Percentiles rank a stretch among this genome's conserved stretches.
Conservation (phyloP, 2,329 filamentous ascomycete genomes). For the Aspergillus sp. region DNA sequence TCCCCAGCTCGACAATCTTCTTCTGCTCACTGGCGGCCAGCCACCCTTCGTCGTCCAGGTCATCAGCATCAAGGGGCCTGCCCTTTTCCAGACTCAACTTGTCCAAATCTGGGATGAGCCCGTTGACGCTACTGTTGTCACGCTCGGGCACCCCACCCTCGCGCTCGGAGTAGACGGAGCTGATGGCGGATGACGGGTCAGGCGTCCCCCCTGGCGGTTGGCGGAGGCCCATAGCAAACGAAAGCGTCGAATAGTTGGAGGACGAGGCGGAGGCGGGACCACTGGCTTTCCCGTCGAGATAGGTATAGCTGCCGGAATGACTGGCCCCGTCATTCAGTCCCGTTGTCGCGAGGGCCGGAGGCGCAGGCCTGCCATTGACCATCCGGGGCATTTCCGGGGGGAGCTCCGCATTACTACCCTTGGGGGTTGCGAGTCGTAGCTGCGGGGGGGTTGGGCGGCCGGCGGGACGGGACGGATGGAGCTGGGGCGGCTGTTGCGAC, state of each 20-base stretch:
- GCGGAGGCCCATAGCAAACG: slow-evolving; percentile 65
- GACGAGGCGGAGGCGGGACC: slow-evolving; percentile 77
- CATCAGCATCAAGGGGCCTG: slow-evolving; percentile 78
- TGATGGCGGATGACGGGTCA: slow-evolving; percentile 82
- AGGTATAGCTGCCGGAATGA: slow-evolving; percentile 77
- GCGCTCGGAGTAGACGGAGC: slow-evolving; percentile 72
- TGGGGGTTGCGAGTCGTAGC: slow-evolving; percentile 77
- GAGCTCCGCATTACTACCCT: slow-evolving; percentile 62
- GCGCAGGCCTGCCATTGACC: slow-evolving; percentile 45
- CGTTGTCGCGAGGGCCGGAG: slow-evolving; percentile 56
- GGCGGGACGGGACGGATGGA: slow-evolving; percentile 24
- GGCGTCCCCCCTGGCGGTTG: slow-evolving; percentile 58
- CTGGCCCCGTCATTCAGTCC: slow-evolving; percentile 72
- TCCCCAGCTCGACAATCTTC: slow-evolving; percentile 79
- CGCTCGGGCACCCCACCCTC: slow-evolving; percentile 72
- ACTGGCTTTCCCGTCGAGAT: slow-evolving; percentile 64
- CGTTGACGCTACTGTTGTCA: slow-evolving; percentile 73
- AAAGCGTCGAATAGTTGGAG: slow-evolving; percentile 76
- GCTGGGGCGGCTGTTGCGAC: slow-evolving; percentile 17
- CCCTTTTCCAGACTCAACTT: slow-evolving; percentile 75
- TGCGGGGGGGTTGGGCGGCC: slow-evolving; percentile 63
- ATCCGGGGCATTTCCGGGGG: slow-evolving; percentile 59
- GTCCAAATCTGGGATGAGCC: slow-evolving; percentile 67
- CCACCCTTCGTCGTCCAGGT: slow-evolving; percentile 92
- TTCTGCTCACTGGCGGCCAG: slow-evolving; percentile 82